Evolutionary conservation across 1,284 basidiomycete genomes (phyloP).

Genomic region (Grifola frondosa): DNA sequence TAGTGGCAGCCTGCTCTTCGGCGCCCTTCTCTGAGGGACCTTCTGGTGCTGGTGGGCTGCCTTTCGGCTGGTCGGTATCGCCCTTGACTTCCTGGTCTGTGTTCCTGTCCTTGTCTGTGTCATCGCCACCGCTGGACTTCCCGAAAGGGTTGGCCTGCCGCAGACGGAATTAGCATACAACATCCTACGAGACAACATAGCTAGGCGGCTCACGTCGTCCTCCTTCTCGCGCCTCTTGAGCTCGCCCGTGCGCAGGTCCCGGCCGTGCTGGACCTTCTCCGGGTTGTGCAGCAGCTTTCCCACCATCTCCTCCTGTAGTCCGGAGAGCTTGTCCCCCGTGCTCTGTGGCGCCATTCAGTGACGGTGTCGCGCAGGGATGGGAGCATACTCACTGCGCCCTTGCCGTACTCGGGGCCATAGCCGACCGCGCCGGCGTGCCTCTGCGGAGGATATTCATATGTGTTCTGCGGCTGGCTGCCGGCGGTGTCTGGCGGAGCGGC

Average conservation of each 20-base stretch:
- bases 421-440: slow-evolving; percentile 42
- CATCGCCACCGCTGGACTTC: too few relatives aligned
- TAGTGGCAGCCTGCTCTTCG: slow-evolving; percentile 28
- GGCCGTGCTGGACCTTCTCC: slow-evolving; percentile 46
- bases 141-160: slow-evolving; percentile 11
- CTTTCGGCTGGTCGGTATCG: slow-evolving; percentile 1
- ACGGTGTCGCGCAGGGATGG: not conserved
- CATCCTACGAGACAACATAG: not conserved
- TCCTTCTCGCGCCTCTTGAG: slow-evolving; percentile 44
- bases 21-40: slow-evolving; percentile 21
- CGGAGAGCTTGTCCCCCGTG: slow-evolving; percentile 45
- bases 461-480: too few relatives aligned
- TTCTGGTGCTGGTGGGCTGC: slow-evolving; percentile 8
- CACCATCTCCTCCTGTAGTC: slow-evolving; percentile 50
- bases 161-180: not conserved
- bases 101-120: not conserved
- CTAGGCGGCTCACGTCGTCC: slow-evolving; percentile 23
- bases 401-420: slow-evolving; percentile 39
- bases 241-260: slow-evolving; percentile 47
- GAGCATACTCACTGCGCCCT: slow-evolving; percentile 30
- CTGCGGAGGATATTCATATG: slow-evolving; percentile 37
- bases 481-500: too few relatives aligned
- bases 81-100: not conserved
- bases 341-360: slow-evolving; percentile 32
- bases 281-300: slow-evolving; percentile 51